Evolutionary conservation across 2,329 filamentous ascomycete genomes (phyloP).

Genomic region (Alternaria gansuensis): DNA sequence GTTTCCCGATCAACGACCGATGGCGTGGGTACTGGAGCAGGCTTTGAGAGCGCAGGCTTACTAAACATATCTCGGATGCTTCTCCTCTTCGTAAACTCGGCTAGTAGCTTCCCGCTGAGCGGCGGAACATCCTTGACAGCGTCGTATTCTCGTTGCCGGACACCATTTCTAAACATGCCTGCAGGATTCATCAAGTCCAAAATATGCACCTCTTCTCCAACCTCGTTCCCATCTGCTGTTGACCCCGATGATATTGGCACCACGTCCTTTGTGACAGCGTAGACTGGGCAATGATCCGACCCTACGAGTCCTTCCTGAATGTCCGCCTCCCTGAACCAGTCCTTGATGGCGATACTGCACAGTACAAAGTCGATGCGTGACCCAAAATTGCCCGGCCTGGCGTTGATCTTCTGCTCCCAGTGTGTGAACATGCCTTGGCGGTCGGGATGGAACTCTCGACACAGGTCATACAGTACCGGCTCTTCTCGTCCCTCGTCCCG

Average conservation of each 20-base stretch:
- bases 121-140: conserved; percentile 70
- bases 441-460: conserved; percentile 79
- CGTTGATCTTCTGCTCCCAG: conserved; percentile 94
- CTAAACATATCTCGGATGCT: conserved; percentile 95
- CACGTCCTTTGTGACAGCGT: conserved; percentile 72
- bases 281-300: conserved; percentile 96
- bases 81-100: conserved; percentile 84
- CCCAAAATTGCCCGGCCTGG: conserved; percentile 93
- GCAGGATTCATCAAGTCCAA: conserved; percentile 80
- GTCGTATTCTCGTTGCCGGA: conserved; percentile 72
- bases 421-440: conserved; percentile 94
- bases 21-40: conserved; percentile 14
- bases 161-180: conserved; percentile 74
- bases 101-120: conserved; percentile 81
- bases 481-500: conserved; percentile 74
- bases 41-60: conserved; percentile 38
- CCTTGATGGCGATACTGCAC: conserved; percentile 78
- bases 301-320: conserved; percentile 95
- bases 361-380: conserved; percentile 93
- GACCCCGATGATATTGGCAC: conserved; percentile 57
- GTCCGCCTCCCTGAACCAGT: conserved; percentile 81
- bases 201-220: conserved; percentile 63
- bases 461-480: conserved; percentile 83
- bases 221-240: conserved; percentile 22
- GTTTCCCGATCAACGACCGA: conserved; percentile 3